Percentiles rank a stretch among this genome's conserved stretches.
Evolutionary conservation across 2,329 filamentous ascomycete species (phyloP).

Genomic region (Westerdykella sp.): DNA sequence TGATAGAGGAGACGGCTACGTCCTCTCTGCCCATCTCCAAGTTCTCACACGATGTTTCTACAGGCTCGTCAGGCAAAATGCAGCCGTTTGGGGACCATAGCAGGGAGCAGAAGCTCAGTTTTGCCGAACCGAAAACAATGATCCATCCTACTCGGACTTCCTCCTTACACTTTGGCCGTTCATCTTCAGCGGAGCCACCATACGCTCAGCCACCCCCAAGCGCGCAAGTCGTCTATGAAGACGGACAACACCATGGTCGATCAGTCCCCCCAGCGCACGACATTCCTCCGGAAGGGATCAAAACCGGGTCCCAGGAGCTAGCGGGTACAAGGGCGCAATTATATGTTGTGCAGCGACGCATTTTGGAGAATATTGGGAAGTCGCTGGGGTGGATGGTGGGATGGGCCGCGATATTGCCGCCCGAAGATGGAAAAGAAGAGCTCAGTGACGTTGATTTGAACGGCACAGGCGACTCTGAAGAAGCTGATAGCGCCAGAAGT

Average conservation of each 20-base stretch:
- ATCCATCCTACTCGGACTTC: constrained; percentile 62
- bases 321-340: constrained; percentile 79
- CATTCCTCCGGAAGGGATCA: constrained; percentile 15
- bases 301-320: constrained; percentile 68
- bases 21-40: constrained; percentile 59
- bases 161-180: constrained; percentile 47
- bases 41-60: constrained; percentile 14
- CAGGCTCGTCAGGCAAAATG: constrained; percentile 37
- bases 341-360: constrained; percentile 69
- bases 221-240: constrained; percentile 35
- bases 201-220: constrained; percentile 24
- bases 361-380: constrained; percentile 68
- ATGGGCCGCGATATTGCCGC: constrained; percentile 50
- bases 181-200: constrained; percentile 25
- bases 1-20: constrained; percentile 68
- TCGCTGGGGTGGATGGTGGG: constrained; percentile 69
- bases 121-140: constrained; percentile 64
- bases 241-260: constrained; percentile 33
- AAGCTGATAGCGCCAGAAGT: neutral
- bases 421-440: constrained; percentile 18
- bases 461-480: constrained; percentile 10
- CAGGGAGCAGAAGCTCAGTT: constrained; percentile 56
- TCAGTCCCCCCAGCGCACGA: constrained; percentile 8
- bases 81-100: constrained; percentile 46
- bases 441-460: constrained; percentile 38